phyloP scores from a whole-genome alignment of 2,329 filamentous ascomycete genomes.

The Aspergillus arachidicola region DNA sequence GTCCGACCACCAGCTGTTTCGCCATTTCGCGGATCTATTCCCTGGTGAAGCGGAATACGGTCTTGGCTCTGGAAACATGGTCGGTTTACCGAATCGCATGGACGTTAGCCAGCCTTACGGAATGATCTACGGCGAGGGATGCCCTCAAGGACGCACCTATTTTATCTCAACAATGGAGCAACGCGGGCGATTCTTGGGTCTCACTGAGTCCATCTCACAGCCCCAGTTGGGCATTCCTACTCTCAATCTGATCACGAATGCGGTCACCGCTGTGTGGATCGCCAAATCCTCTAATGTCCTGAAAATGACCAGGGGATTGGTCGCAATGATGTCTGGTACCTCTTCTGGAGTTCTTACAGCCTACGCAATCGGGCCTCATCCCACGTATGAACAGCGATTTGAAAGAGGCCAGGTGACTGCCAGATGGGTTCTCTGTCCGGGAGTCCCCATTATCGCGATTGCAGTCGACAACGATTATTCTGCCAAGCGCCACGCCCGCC shows the following conservation, averaged over 20 bases:
- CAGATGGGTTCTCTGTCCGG: slow-evolving; percentile 87
- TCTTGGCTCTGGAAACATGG: slow-evolving; percentile 71
- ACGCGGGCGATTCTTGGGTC: slow-evolving; percentile 72
- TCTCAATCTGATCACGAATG: slow-evolving; percentile 69
- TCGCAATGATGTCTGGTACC: slow-evolving; percentile 82
- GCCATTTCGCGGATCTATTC: slow-evolving; percentile 77
- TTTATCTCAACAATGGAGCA: slow-evolving; percentile 75
- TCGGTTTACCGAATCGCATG: slow-evolving; percentile 82
- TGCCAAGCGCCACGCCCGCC: slow-evolving; percentile 66
- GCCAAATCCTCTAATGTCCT: slow-evolving; percentile 77
- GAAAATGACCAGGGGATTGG: slow-evolving; percentile 70
- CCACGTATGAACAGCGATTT: slow-evolving; percentile 63
- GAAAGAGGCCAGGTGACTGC: slow-evolving; percentile 78
- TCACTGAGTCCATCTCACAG: slow-evolving; percentile 62
- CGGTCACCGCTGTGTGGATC: slow-evolving; percentile 82
- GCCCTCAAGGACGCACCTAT: slow-evolving; percentile 78
- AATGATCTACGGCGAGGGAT: slow-evolving; percentile 81
- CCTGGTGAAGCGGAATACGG: slow-evolving; percentile 76
- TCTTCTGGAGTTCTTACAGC: slow-evolving; percentile 80
- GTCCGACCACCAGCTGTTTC: slow-evolving; percentile 71
- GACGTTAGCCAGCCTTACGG: slow-evolving; percentile 86
- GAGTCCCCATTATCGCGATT: slow-evolving; percentile 85
- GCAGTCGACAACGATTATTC: slow-evolving; percentile 83
- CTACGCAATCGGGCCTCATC: slow-evolving; percentile 71
- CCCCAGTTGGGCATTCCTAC: slow-evolving; percentile 75